Evolutionary conservation across 306 rosid genomes (phyloP).

Genomic region (Crotalaria pallida): DNA sequence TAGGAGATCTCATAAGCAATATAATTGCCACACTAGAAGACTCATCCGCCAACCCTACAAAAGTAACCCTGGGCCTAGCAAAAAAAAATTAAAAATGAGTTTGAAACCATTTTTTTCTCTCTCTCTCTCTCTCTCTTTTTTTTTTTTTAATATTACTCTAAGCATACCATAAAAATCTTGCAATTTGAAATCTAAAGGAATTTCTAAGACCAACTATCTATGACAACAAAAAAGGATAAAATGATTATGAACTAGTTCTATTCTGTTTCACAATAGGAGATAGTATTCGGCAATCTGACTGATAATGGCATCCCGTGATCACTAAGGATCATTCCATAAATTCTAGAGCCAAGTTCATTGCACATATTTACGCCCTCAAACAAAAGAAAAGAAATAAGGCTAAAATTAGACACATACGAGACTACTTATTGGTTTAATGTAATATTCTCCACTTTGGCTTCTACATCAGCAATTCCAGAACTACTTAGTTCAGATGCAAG

Average conservation of each 20-base stretch:
- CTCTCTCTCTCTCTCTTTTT: no score
- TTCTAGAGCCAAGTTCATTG: not conserved
- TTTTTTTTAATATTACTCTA: not conserved
- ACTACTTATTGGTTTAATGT: slow-evolving; percentile 36
- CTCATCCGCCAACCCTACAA: no score
- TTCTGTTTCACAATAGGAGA: not conserved
- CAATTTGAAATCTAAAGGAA: not conserved
- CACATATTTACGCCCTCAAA: not conserved
- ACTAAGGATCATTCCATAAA: not conserved
- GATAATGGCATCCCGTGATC: not conserved
- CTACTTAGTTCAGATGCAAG: slow-evolving; percentile 41
- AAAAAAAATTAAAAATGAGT: not conserved
- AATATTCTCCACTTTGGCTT: slow-evolving; percentile 38
- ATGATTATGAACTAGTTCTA: not conserved
- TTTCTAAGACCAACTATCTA: not conserved
- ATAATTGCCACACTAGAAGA: no score
- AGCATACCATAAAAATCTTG: not conserved
- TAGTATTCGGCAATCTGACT: not conserved
- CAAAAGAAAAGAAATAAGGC: not conserved
- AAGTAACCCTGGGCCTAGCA: no score
- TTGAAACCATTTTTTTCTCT: no score
- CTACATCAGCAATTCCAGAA: slow-evolving; percentile 32
- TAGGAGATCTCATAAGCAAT: no score
- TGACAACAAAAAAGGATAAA: not conserved
- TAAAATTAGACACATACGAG: not conserved